Percentiles rank a stretch among this genome's conserved stretches.
These are phyloP conservation scores for Aspergillus fumigatiaffinis DNA, from an alignment of 2,329 filamentous ascomycete genomes.

Conservation along the genomic window DNA sequence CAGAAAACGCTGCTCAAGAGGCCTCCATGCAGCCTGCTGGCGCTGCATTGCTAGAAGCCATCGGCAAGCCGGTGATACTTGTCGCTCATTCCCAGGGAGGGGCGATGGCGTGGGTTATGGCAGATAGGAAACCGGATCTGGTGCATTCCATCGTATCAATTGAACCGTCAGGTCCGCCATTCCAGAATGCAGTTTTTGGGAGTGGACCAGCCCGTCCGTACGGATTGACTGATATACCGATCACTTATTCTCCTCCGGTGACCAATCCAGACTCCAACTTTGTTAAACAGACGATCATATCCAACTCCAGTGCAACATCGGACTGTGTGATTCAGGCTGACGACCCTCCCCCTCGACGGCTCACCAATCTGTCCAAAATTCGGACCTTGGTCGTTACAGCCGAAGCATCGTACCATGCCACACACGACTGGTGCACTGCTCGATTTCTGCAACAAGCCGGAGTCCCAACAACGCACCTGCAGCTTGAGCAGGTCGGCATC, in stretches of 20 bases:
- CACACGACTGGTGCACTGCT: constrained; percentile 55
- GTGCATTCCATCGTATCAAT: constrained; percentile 50
- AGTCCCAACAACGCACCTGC: constrained; percentile 41
- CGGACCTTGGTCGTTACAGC: constrained; percentile 50
- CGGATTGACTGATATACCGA: constrained; percentile 18
- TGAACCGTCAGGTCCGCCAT: constrained; percentile 52
- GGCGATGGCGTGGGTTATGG: constrained; percentile 46
- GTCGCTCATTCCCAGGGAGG: constrained; percentile 52
- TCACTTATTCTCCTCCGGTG: constrained; percentile 12
- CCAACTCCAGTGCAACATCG: constrained; percentile 5
- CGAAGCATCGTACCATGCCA: constrained; percentile 52
- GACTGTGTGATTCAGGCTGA: constrained; percentile 39
- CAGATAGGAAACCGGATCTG: constrained; percentile 47
- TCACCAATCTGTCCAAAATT: constrained; percentile 48
- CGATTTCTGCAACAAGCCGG: constrained; percentile 53
- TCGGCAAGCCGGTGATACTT: constrained; percentile 18
- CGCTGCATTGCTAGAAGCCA: constrained; percentile 21
- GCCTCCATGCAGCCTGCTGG: constrained; percentile 13
- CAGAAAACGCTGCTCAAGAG: constrained; percentile 12
- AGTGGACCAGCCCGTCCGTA: constrained; percentile 10
- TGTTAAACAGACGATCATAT: constrained; percentile 9
- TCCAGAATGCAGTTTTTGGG: constrained; percentile 11
- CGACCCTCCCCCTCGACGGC: constrained; percentile 35
- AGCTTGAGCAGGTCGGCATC: constrained; percentile 44
- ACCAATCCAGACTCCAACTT: constrained; percentile 10